Base-by-base conservation (phyloP, 2,329 filamentous ascomycete species). In the Colletotrichum echinochloae region DNA sequence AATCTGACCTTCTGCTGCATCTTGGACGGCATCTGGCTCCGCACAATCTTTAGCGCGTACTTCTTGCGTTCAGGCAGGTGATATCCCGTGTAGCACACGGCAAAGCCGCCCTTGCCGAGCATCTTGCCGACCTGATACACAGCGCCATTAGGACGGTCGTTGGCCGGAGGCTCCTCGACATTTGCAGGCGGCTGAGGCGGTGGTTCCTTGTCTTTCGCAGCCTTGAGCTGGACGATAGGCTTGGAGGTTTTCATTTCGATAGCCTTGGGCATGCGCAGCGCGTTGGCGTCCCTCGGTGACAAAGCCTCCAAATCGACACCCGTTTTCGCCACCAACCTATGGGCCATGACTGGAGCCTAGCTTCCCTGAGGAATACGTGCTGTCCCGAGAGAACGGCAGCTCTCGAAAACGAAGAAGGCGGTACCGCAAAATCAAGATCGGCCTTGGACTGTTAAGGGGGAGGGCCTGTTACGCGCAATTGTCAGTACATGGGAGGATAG, bases 21-120 rank as follows among this genome's bases (percentile, higher is more conserved):
- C 81, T 94, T 95, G 70, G 89, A 83, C 9, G 92, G 91, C 92
- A 95, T 95, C 78, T 91, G 89, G 76, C 91, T 93, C 83, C 91
- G 93, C 77, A 95, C 93, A 77, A 95, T 94, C 84, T 95, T 95
- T 76, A 95, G 84, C 54, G 93, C 93, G 78, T 90, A 92, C 74
- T 87, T 87, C 77, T 91, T 90, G 76, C 88, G 91, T 7, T 88
- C 89, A 14, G 90, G 88, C 62, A 89, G 84, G 65, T 92, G 82
- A 74, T 91, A 89, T 57, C 91, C 92, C 75, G 90, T 89, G 77
- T 95, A 92, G 82, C 92, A 95, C 72, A 95, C 92, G 74, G 93
- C 93, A 77, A 95, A 95, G 12, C 93, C 93, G 56, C 93, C 93
- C 81, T 94, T 95, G 33, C 93, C 93, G 68, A 95, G 85, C 77